phyloP scores from a whole-genome alignment of 139 green algal species.

The Coelastrella sp. region DNA sequence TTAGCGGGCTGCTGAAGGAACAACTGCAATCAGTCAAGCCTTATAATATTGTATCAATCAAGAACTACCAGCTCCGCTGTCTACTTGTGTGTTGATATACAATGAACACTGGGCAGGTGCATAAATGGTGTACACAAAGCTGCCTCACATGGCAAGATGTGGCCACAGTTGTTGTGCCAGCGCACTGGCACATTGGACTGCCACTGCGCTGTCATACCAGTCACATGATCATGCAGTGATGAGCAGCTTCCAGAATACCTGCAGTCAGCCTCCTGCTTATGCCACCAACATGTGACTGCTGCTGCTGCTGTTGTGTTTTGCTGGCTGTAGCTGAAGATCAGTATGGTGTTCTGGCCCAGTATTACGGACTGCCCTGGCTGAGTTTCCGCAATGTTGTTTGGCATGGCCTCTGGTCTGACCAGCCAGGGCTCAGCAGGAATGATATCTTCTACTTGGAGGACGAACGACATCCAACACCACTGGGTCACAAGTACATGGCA shows the following conservation, averaged over 20 bases:
- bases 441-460: slow-evolving; percentile 18
- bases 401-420: neutral
- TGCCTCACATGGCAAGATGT: no score
- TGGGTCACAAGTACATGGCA: slow-evolving; percentile 40
- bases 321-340: slow-evolving; percentile 41
- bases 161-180: no score
- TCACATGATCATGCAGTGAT: neutral
- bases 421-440: slow-evolving; percentile 12
- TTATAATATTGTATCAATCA: no score
- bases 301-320: no score
- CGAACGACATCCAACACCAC: slow-evolving; percentile 33
- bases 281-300: neutral
- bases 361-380: slow-evolving; percentile 51
- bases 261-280: neutral
- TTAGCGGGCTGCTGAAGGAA: no score
- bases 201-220: neutral
- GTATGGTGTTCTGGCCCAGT: slow-evolving; percentile 50
- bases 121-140: no score
- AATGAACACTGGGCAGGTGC: neutral
- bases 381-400: slow-evolving; percentile 21
- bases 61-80: neutral
- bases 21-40: no score
- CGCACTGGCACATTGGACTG: no score
- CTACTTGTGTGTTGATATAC: neutral
- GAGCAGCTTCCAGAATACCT: neutral